These are phyloP conservation scores for Penicillium subrubescens DNA, from an alignment of 495 filamentous ascomycete genomes.

Conservation along the genomic window DNA sequence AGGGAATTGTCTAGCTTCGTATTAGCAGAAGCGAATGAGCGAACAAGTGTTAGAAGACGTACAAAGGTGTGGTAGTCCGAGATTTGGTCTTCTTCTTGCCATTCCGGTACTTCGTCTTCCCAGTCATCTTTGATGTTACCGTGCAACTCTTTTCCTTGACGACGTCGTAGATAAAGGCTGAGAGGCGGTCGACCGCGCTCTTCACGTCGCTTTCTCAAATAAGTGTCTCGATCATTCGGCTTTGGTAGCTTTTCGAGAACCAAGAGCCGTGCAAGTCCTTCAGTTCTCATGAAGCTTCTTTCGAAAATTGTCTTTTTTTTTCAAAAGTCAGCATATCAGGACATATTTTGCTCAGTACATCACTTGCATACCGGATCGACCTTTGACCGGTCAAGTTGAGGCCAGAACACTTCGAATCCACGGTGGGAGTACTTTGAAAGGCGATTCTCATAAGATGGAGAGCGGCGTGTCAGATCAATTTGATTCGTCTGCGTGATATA, in stretches of 20 bases:
- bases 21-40: constrained; percentile 1
- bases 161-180: constrained; percentile 19
- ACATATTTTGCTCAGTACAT: background rate
- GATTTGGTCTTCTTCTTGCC: constrained; percentile 72
- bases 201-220: constrained; percentile 61
- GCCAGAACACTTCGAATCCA: constrained; percentile 81
- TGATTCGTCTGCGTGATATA: constrained; percentile 80
- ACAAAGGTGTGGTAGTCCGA: constrained; percentile 76
- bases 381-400: constrained; percentile 65
- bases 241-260: constrained; percentile 79
- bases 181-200: constrained; percentile 66
- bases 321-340: background rate
- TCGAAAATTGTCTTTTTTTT: constrained; percentile 69
- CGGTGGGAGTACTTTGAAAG: constrained; percentile 85
- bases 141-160: constrained; percentile 24
- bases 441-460: constrained; percentile 82
- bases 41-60: background rate
- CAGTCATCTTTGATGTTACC: constrained; percentile 72
- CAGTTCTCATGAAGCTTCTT: constrained; percentile 68
- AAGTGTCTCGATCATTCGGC: constrained; percentile 62
- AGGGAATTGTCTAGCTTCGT: constrained; percentile 60
- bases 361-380: constrained; percentile 61
- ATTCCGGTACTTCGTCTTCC: constrained; percentile 79
- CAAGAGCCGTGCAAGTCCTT: constrained; percentile 76
- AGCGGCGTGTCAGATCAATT: constrained; percentile 75